phyloP scores from a whole-genome alignment of 495 filamentous ascomycete species.

The Staphylotrichum tortipilum region DNA sequence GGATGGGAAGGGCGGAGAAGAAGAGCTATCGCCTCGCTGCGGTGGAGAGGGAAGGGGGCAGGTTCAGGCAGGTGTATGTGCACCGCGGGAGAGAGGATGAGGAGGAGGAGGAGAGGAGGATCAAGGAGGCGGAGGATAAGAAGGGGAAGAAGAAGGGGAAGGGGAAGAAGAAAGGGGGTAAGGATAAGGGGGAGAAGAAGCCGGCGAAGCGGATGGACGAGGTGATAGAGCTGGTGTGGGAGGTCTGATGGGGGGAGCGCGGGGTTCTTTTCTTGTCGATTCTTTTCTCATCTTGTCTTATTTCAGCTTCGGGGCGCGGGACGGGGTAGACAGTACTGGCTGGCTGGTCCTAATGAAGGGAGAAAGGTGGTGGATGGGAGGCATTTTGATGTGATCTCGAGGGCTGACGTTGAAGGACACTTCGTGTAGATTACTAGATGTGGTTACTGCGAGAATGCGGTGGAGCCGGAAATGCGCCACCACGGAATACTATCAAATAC shows the following conservation, averaged over 20 bases:
- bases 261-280: neutral
- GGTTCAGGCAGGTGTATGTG: constrained; percentile 24
- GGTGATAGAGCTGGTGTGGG: constrained; percentile 29
- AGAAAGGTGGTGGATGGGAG: too few species aligned
- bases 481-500: too few species aligned
- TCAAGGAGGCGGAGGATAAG: constrained; percentile 26
- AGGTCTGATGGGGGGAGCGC: constrained; percentile 7
- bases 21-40: constrained; percentile 28
- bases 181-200: constrained; percentile 1
- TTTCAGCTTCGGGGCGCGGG: too few species aligned
- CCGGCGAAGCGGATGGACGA: constrained; percentile 14
- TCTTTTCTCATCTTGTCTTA: neutral
- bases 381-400: too few species aligned
- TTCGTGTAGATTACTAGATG: too few species aligned
- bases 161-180: constrained; percentile 23
- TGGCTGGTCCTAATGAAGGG: too few species aligned
- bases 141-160: neutral
- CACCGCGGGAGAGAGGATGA: constrained; percentile 6
- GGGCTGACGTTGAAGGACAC: too few species aligned
- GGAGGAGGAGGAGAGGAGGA: neutral
- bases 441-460: too few species aligned
- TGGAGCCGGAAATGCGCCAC: too few species aligned
- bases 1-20: constrained; percentile 19
- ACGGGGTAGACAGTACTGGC: too few species aligned
- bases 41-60: neutral